Conservation (phyloP, 73 alveolate species). For the Durusdinium trenchii region DNA sequence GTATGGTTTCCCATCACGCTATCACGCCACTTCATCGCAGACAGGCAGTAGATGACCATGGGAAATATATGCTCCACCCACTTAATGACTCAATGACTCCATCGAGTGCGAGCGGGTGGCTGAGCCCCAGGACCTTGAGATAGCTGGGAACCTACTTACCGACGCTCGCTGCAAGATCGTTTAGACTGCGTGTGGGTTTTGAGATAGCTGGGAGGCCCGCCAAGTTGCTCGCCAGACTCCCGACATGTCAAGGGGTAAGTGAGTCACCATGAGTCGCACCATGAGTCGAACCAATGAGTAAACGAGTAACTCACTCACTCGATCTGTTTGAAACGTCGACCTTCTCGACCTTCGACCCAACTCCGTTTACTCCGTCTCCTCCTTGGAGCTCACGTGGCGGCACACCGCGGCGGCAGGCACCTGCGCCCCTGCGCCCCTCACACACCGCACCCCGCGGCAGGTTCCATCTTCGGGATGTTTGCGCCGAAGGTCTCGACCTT, state of each 20-base stretch:
- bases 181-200: too few relatives aligned
- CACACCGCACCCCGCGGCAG: too few relatives aligned
- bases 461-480: constrained; percentile 37
- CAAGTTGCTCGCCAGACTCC: too few relatives aligned
- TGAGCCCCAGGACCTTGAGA: too few relatives aligned
- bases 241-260: too few relatives aligned
- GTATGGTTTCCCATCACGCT: not conserved
- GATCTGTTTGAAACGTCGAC: not conserved
- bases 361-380: not conserved
- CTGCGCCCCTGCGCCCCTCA: too few relatives aligned
- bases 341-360: not conserved
- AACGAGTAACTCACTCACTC: not conserved
- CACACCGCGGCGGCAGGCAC: not conserved
- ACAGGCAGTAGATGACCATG: not conserved
- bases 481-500: not conserved
- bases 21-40: not conserved
- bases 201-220: too few relatives aligned
- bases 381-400: not conserved
- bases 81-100: too few relatives aligned
- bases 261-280: not conserved
- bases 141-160: too few relatives aligned
- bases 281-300: not conserved
- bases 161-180: too few relatives aligned
- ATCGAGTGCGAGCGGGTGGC: too few relatives aligned
- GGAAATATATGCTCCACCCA: not conserved